phyloP scores from a whole-genome alignment of 495 filamentous ascomycete species.

The Aspergillus asperescens region DNA sequence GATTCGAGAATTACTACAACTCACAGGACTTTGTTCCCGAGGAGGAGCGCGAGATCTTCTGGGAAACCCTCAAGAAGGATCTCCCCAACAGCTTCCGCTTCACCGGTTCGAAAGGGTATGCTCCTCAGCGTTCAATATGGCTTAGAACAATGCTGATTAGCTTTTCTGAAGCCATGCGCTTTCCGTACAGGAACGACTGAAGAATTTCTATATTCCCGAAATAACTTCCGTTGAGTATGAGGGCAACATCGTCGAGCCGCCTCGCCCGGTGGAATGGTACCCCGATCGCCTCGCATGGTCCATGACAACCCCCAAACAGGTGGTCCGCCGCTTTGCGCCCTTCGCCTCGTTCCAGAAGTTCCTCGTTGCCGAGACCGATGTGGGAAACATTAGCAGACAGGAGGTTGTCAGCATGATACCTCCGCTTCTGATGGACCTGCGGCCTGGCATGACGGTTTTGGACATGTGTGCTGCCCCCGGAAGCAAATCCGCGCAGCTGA shows the following conservation, averaged over 20 bases:
- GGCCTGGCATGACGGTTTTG: slow-evolving; percentile 84
- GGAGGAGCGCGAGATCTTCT: slow-evolving; percentile 72
- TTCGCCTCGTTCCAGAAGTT: slow-evolving; percentile 96
- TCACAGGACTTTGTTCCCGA: slow-evolving; percentile 63
- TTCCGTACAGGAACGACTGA: slow-evolving; percentile 75
- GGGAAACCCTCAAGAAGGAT: slow-evolving; percentile 71
- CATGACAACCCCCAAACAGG: slow-evolving; percentile 93
- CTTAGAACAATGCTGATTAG: not conserved
- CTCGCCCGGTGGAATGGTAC: slow-evolving; percentile 78
- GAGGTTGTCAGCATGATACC: slow-evolving; percentile 99
- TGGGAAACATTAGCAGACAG: slow-evolving; percentile 95
- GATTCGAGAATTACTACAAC: slow-evolving; percentile 81
- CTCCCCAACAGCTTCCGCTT: slow-evolving; percentile 96
- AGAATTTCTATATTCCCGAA: slow-evolving; percentile 82
- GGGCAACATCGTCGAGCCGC: slow-evolving; percentile 72
- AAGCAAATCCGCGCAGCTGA: slow-evolving; percentile 90
- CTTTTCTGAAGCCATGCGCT: slow-evolving; percentile 63
- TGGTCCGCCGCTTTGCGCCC: slow-evolving; percentile 82
- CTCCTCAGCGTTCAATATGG: slow-evolving; percentile 5
- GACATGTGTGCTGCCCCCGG: slow-evolving; percentile 96
- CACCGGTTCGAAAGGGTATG: slow-evolving; percentile 80
- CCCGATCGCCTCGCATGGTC: slow-evolving; percentile 90
- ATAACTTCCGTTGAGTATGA: slow-evolving; percentile 79
- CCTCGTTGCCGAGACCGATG: slow-evolving; percentile 92
- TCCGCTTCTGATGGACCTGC: slow-evolving; percentile 84